Evolutionary conservation across 371 early-diverging fungal species (phyloP), one percentile per base, ranked within the genome.

Genomic region (Lichtheimia corymbifera): DNA sequence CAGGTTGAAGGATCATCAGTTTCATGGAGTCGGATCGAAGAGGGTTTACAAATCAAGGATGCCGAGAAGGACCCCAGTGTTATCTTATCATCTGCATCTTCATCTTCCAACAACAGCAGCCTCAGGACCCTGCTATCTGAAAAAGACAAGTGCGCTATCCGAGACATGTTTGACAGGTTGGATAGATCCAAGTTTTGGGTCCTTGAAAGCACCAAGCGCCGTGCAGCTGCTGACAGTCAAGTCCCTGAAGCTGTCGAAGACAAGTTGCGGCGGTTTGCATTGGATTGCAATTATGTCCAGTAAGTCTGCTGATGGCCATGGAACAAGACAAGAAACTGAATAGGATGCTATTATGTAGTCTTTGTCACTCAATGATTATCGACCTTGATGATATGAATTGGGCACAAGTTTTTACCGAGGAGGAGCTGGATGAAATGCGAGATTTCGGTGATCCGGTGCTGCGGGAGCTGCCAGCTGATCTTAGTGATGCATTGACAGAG

Each of bases 311-410:
- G n/a, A n/a, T n/a, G n/a, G 25, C 27, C 13, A 28, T 40, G 13
- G 52, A 51, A 20, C 35, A 44, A 20, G 1, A n/a, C n/a, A 22
- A 18, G 20, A 35, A 20, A 28, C n/a, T n/a, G 22, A 22, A 11
- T n/a, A 22, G 0, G 18, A 12, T 30, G 11, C 2, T 44, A 12
- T 25, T 44, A 12, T n/a, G 11, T 28, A 56, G 57, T 15, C 47
- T 43, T 24, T 45, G 42, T 45, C 57, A 56, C 5, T 44, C 43
- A 9, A 42, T 56, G 3, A 56, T 56, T 24, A 15, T 56, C 12
- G 58, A 58, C 18, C 24, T 58, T 15, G 58, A 24, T 58, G 58
- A 58, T 35, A 5, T n/a, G 11, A 25, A 58, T 30, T 58, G 58
- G 50, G 11, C 17, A 9, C 17, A 30, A 4, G 58, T 49, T 27